Conservation (phyloP, 2,329 filamentous ascomycete species). For the Pyricularia pennisetigena region DNA sequence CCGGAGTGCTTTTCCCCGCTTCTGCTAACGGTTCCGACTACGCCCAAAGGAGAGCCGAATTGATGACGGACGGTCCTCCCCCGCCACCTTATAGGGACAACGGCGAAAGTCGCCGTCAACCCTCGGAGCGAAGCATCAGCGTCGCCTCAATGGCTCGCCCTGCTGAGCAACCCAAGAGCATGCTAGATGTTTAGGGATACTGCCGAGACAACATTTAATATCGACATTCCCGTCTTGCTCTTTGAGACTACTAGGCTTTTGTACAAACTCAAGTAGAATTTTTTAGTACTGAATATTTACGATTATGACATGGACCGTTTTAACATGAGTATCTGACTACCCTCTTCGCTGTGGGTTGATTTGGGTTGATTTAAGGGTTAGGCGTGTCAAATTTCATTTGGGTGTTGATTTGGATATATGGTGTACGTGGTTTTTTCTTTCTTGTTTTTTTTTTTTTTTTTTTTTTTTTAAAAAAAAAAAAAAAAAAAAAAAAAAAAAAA, state of each 20-base stretch:
- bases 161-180: slow-evolving; percentile 46
- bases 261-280: neutral
- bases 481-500: no score
- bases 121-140: slow-evolving; percentile 31
- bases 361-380: no score
- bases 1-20: slow-evolving; percentile 39
- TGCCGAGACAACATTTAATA: neutral
- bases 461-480: no score
- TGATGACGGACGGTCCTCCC: slow-evolving; percentile 32
- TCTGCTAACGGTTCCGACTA: slow-evolving; percentile 16
- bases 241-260: neutral
- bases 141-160: slow-evolving; percentile 33
- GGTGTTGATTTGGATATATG: neutral
- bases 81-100: slow-evolving; percentile 28
- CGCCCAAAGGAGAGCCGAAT: slow-evolving; percentile 24
- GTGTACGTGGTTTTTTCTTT: neutral
- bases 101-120: slow-evolving; percentile 2
- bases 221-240: neutral
- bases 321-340: neutral
- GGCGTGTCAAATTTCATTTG: neutral
- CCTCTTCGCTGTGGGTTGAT: neutral
- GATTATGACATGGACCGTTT: neutral
- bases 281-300: neutral
- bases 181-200: slow-evolving; percentile 41
- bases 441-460: no score